These are phyloP conservation scores for Globisporangium irregulare DNA, from an alignment of 352 stramenopile species.

Conservation along the genomic window DNA sequence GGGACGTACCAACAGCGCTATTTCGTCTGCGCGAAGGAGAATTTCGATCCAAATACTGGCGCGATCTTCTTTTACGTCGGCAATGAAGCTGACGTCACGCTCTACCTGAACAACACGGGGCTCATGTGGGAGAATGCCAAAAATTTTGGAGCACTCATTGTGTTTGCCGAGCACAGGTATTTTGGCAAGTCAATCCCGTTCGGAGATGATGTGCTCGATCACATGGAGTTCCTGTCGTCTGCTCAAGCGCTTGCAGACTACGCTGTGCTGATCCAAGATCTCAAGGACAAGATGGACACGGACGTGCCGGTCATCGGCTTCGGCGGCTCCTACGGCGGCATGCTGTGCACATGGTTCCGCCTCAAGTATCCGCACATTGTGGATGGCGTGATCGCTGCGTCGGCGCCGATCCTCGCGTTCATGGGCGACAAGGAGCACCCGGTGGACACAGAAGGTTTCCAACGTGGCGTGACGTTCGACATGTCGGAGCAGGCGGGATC, in stretches of 20 bases:
- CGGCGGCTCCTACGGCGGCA: constrained; percentile 76
- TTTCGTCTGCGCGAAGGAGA: constrained; percentile 63
- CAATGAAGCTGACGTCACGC: not conserved
- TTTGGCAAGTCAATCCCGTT: constrained; percentile 75
- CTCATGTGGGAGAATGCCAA: constrained; percentile 1
- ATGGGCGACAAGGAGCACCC: constrained; percentile 35
- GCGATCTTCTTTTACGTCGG: not conserved
- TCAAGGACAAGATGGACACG: constrained; percentile 36
- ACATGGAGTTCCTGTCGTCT: constrained; percentile 73
- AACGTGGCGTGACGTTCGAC: constrained; percentile 39
- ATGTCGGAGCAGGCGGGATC: constrained; percentile 34
- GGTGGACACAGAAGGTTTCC: constrained; percentile 41
- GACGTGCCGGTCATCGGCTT: constrained; percentile 67
- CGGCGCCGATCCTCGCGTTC: constrained; percentile 61
- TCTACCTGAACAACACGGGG: constrained; percentile 1
- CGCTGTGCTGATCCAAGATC: constrained; percentile 41
- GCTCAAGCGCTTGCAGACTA: constrained; percentile 85
- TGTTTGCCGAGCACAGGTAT: constrained; percentile 80
- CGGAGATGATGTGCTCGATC: constrained; percentile 38
- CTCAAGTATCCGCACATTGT: constrained; percentile 76
- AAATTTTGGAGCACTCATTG: constrained; percentile 34
- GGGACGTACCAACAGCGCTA: constrained; percentile 81
- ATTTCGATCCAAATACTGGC: constrained; percentile 11
- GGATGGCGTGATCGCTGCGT: constrained; percentile 59
- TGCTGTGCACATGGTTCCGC: constrained; percentile 70